Evolutionary conservation across 2,329 filamentous ascomycete genomes (phyloP).

Genomic region (Aureobasidium sp.): DNA sequence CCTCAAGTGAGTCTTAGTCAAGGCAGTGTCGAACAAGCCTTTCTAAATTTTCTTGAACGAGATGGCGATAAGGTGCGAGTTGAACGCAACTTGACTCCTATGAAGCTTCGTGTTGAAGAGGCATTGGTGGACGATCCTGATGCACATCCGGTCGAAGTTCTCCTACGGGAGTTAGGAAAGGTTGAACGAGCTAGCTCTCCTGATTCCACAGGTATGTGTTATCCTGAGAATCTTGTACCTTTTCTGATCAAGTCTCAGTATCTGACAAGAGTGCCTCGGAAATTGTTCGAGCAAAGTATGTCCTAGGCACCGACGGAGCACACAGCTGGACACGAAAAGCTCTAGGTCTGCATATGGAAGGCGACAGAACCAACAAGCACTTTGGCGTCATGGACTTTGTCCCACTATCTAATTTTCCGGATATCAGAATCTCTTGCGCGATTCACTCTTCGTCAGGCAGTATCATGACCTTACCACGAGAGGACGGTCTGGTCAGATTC

Average conservation of each 20-base stretch:
- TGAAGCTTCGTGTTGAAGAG: background rate
- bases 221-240: accelerated
- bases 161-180: background rate
- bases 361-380: slow-evolving; percentile 23
- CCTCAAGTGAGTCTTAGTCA: slow-evolving; percentile 12
- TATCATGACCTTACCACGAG: slow-evolving; percentile 67
- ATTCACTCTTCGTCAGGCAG: slow-evolving; percentile 61
- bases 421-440: slow-evolving; percentile 72
- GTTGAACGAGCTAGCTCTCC: background rate
- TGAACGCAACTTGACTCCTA: background rate
- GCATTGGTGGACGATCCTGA: background rate
- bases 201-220: background rate
- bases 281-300: slow-evolving; percentile 19
- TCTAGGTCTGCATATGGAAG: slow-evolving; percentile 23
- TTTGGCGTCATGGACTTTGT: slow-evolving; percentile 27
- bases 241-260: background rate
- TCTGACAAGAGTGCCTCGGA: background rate
- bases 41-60: slow-evolving; percentile 7
- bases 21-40: slow-evolving; percentile 3
- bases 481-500: slow-evolving; percentile 28
- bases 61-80: background rate
- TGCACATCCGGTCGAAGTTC: background rate
- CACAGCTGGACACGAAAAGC: slow-evolving; percentile 20
- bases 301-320: slow-evolving; percentile 20
- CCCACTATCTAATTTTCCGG: slow-evolving; percentile 37